Evolutionary conservation across 371 early-diverging fungal genomes (phyloP).

Genomic region (Pancytospora philotis): DNA sequence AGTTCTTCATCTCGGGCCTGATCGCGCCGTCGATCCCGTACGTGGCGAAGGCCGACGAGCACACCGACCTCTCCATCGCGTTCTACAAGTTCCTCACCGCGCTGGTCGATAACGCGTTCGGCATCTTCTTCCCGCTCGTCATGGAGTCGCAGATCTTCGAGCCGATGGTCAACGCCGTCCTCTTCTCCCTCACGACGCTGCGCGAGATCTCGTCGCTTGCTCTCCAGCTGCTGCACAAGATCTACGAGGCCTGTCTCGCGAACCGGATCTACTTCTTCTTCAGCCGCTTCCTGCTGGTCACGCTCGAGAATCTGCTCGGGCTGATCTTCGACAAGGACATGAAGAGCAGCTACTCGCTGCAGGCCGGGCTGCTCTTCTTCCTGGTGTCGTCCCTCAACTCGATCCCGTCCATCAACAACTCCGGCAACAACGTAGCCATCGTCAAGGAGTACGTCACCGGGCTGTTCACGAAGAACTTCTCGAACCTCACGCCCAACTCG

Average conservation of each 20-base stretch:
- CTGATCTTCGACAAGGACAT: slow-evolving; percentile 53
- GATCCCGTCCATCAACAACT: slow-evolving; percentile 25
- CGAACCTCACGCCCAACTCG: slow-evolving; percentile 41
- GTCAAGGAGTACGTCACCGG: slow-evolving; percentile 26
- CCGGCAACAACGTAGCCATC: slow-evolving; percentile 13
- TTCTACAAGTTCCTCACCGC: slow-evolving; percentile 35
- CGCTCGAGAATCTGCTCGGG: slow-evolving; percentile 50
- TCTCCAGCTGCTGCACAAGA: slow-evolving; percentile 15
- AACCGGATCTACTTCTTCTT: slow-evolving; percentile 36
- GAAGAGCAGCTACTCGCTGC: slow-evolving; percentile 33
- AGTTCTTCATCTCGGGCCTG: slow-evolving; percentile 35
- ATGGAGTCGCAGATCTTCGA: slow-evolving; percentile 16
- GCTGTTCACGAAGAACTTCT: slow-evolving; percentile 32
- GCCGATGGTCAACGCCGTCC: slow-evolving; percentile 27
- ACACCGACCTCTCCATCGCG: slow-evolving; percentile 32
- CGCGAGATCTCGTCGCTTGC: slow-evolving; percentile 35
- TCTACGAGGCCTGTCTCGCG: slow-evolving; percentile 34
- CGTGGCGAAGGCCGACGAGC: slow-evolving; percentile 41
- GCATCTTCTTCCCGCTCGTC: slow-evolving; percentile 31
- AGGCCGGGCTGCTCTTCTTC: slow-evolving; percentile 23
- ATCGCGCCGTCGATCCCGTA: slow-evolving; percentile 37
- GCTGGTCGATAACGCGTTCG: slow-evolving; percentile 5
- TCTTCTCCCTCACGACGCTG: slow-evolving; percentile 27
- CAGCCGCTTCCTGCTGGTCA: slow-evolving; percentile 28
- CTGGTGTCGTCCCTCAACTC: slow-evolving; percentile 29